phyloP scores from a whole-genome alignment of 305 asterid genomes.

The Solanum aculeatissimum region DNA sequence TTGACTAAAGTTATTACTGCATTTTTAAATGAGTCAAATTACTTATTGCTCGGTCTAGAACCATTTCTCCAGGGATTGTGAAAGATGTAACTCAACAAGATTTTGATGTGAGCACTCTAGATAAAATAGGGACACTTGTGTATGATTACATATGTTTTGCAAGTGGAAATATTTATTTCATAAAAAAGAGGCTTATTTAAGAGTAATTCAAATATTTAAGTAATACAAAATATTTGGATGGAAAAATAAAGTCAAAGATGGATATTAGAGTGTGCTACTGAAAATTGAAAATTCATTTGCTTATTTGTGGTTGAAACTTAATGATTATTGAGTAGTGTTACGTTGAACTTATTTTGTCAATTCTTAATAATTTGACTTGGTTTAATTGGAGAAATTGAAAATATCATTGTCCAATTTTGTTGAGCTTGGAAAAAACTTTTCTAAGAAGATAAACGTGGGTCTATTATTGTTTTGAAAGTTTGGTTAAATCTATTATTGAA shows the following conservation, averaged over 20 bases:
- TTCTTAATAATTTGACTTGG: not conserved
- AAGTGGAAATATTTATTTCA: not conserved
- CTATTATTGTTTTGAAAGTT: not conserved
- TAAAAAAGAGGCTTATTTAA: too few relatives aligned
- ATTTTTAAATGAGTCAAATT: too few relatives aligned
- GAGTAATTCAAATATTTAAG: too few relatives aligned
- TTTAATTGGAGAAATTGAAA: not conserved
- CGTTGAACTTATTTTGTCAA: not conserved
- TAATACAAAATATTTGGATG: too few relatives aligned
- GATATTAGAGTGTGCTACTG: not conserved
- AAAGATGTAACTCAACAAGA: not conserved
- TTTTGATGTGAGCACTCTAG: not conserved
- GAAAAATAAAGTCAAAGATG: too few relatives aligned
- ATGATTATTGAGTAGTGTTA: not conserved
- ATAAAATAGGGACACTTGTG: not conserved
- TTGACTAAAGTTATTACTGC: not conserved
- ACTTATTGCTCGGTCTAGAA: too few relatives aligned
- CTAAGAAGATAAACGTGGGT: not conserved
- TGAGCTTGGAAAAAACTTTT: not conserved
- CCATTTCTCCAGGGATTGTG: too few relatives aligned
- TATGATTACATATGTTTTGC: not conserved
- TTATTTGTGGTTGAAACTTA: not conserved
- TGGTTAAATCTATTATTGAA: not conserved
- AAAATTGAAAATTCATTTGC: not conserved
- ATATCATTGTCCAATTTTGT: not conserved